Evolutionary conservation across 2,329 filamentous ascomycete species (phyloP), one percentile per base, ranked within the genome.

Genomic region (Mycosphaerelloides madeirae): DNA sequence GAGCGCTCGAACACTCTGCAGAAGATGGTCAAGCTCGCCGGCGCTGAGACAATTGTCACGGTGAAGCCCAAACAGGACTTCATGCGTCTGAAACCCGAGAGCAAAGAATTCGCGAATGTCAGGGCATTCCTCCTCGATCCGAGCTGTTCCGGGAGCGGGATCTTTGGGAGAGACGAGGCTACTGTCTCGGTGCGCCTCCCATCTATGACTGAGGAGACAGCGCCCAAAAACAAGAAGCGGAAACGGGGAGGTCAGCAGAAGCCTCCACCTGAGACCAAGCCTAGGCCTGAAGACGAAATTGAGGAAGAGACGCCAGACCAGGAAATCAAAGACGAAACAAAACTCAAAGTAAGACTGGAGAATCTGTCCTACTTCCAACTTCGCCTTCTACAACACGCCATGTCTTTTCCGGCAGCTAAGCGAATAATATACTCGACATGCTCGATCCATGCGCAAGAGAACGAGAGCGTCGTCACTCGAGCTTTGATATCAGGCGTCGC

Each of bases 81-180:
- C 57, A 68, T 95, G 12, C 82, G 81, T 41, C 76, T 87, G 4
- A 78, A 91, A 47, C 87, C 89, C 0, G 54, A 67, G 1, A 75
- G 79, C 1, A 65, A 72, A 2, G 73, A 77, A 36, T 91, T 84
- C 58, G 68, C 68, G 36, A 71, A 80, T n/a, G 87, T 96, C n/a
- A 80, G 81, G 0, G 85, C 84, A 6, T 72, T 98, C 31, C 74
- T 98, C 0, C 76, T 98, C 2, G 93, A 98, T 62, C 93, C 93
- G 0, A 95, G 88, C 63, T 98, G 93, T 64, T 96, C 90, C 1
- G 93, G 93, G 0, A 96, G 88, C 62, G 93, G 93, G 1, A 98
- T 98, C 44, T 81, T 96, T 18, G 87, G 90, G 2, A 79, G 93
- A 15, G 89, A 96, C 56, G 86, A 89, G 35, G 79, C 83, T 63